Base-by-base conservation (phyloP, 176 grass and related monocot species). In the Luzula sylvatica region DNA sequence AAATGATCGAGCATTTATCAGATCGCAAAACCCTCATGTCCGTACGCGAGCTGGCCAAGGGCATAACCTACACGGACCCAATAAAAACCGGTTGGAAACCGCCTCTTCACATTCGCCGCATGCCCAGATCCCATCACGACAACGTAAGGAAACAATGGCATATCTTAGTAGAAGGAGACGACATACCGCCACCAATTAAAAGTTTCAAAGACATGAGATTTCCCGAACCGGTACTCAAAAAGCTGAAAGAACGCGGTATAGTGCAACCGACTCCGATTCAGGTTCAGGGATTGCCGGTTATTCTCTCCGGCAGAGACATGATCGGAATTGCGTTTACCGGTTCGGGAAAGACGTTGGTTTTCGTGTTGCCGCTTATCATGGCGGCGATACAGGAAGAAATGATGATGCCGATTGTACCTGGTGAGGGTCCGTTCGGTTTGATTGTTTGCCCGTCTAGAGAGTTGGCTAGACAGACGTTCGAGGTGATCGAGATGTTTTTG, bases 291-390 rank as follows among this genome's bases (percentile, higher is more conserved):
- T 63, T 96, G 2, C 92, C 92, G 0, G 78, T 96, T 1, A 60
- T 79, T 57, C 81, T 96, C 9, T 82, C 92, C 0, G 92, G 92
- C 3, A 67, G 92, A 1, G 92, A 96, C 50, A 89, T 96, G 84
- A 96, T 89, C 3, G 85, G 92, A n/a, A 77, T 96, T 1, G 92
- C 85, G 0, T 96, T 82, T 73, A 96, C 92, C 0, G 92, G 92
- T 2, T 96, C 92, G 0, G 85, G 92, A 23, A 96, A 96, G 59
- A 96, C 81, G 1, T 35, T 96, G 2, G 85, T 86, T 17, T 96
- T 96, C 27, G 92, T 96, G 20, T 62, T 96, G 29, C 92, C 92
- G 0, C 55, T 82, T 26, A 79, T 96, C 41, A 96, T 89, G 84
- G 55, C 73, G 3, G 85, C 92, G 0, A 20, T 96, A 55, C 92